Evolutionary conservation across 1,139 yeast species (phyloP).

Genomic region (Scheffersomyces insectosa): DNA sequence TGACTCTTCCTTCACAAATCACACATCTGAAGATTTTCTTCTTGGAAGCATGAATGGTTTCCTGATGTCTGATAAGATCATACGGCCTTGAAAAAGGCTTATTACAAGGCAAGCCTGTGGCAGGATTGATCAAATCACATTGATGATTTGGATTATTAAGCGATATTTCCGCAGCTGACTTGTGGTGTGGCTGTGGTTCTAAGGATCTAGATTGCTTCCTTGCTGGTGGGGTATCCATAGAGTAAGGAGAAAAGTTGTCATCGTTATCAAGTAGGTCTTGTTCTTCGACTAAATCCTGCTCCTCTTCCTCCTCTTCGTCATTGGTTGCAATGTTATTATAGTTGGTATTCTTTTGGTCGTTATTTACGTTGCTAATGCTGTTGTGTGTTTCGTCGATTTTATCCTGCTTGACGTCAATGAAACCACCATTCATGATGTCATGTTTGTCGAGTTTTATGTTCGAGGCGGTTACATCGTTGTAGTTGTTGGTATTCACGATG

Average conservation of each 20-base stretch:
- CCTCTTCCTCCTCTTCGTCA: conserved; percentile 8
- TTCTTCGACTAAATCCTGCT: conserved; percentile 1
- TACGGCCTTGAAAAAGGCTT: conserved; percentile 51
- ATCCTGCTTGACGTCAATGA: conserved; percentile 8
- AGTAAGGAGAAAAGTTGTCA: neutral
- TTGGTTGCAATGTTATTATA: neutral
- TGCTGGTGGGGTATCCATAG: neutral
- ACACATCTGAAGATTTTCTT: conserved; percentile 52
- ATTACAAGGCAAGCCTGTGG: conserved; percentile 44
- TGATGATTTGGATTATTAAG: conserved; percentile 37
- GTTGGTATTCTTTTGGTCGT: neutral
- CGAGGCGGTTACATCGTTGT: conserved; percentile 4
- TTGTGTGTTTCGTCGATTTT: conserved; percentile 2
- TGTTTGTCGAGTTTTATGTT: conserved; percentile 6
- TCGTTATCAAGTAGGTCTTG: neutral
- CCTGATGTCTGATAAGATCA: conserved; percentile 51
- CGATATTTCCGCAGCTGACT: conserved; percentile 17
- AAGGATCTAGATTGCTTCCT: no score
- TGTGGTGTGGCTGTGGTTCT: neutral
- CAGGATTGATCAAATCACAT: conserved; percentile 58
- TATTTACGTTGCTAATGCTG: neutral
- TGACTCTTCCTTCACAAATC: conserved; percentile 49
- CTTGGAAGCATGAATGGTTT: conserved; percentile 50
- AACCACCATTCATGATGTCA: conserved; percentile 12
- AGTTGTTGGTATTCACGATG: conserved; percentile 3